Percentiles rank a stretch among this genome's conserved stretches.
Evolutionary conservation across 164 flowering plant species (phyloP).

Genomic region (Annona squamosa): DNA sequence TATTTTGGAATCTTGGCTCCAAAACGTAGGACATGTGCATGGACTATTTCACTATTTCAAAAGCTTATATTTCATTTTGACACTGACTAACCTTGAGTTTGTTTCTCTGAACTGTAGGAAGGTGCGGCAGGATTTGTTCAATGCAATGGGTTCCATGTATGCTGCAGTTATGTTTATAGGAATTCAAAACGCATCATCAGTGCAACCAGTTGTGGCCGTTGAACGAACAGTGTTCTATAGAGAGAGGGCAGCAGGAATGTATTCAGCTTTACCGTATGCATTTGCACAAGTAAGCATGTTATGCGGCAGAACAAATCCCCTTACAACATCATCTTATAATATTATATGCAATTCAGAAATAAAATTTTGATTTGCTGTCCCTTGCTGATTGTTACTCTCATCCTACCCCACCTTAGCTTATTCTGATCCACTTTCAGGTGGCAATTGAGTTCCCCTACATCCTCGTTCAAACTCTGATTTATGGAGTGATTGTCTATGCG

Average conservation of each 20-base stretch:
- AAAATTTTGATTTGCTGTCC: not conserved
- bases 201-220: slow-evolving; percentile 45
- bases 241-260: slow-evolving; percentile 52
- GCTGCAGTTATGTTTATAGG: slow-evolving; percentile 44
- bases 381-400: not conserved
- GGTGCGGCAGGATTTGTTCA: slow-evolving; percentile 27
- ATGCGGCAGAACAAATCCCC: not conserved
- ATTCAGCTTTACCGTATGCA: slow-evolving; percentile 51
- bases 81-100: not conserved
- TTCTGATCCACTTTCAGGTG: slow-evolving; percentile 18
- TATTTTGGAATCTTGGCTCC: slow-evolving; percentile 45
- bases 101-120: slow-evolving; percentile 12
- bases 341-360: not conserved
- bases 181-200: slow-evolving; percentile 37
- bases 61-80: not conserved
- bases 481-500: slow-evolving; percentile 37
- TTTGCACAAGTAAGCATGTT: slow-evolving; percentile 39
- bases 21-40: slow-evolving; percentile 23
- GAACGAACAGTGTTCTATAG: slow-evolving; percentile 51
- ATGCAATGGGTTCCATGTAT: slow-evolving; percentile 51
- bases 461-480: slow-evolving; percentile 28
- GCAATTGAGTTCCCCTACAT: slow-evolving; percentile 43
- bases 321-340: not conserved
- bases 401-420: not conserved
- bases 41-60: not conserved